Base-by-base conservation (phyloP, 768 basidiomycete genomes). In the Rhodosporidiobolus sp. region DNA sequence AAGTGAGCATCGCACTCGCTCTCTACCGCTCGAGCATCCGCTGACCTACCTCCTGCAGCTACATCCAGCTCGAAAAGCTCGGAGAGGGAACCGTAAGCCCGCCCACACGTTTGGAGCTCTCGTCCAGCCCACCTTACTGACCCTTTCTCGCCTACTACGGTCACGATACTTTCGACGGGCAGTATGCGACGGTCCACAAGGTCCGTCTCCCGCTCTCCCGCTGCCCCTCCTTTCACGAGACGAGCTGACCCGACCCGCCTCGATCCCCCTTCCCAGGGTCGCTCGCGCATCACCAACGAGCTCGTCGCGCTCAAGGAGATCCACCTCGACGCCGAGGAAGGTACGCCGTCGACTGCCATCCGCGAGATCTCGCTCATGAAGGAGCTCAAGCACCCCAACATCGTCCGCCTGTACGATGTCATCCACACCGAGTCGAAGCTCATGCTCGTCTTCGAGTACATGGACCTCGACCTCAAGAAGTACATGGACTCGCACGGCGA, bases 401-500 rank as follows among this genome's bases (percentile, higher is more conserved):
- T 99, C 80, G 92, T 99, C 80, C 88, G 96, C 78, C 87, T 99
- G 28, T 90, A 98, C 84, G 96, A 98, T 81, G 96, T 99, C 60
- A 97, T 98, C 75, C 96, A 99, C 82, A 98, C 94, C 26, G 96
- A 99, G 82, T 91, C 92, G 14, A 97, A 98, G 78, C 89, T 99
- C 60, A 91, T 97, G 74, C 90, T 99, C 69, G 94, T 99, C 76
- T 99, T 98, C 82, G 96, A 99, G 83, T 98, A 87, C 80, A 96
- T 94, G 82, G 96, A 99, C 78, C 92, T 94, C 82, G 96, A 99
- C 83, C 85, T 99, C 57, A 99, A 99, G 82, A 94, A 93, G 80
- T 98, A 97, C 82, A 99, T 99, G 96, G 96, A 99, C 81, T 89
- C 91, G 48, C 89, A 96, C 77, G 96, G 96, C 66, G 94, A 98